Conservation (phyloP, 768 basidiomycete genomes). For the Rhizopogon vulgaris region DNA sequence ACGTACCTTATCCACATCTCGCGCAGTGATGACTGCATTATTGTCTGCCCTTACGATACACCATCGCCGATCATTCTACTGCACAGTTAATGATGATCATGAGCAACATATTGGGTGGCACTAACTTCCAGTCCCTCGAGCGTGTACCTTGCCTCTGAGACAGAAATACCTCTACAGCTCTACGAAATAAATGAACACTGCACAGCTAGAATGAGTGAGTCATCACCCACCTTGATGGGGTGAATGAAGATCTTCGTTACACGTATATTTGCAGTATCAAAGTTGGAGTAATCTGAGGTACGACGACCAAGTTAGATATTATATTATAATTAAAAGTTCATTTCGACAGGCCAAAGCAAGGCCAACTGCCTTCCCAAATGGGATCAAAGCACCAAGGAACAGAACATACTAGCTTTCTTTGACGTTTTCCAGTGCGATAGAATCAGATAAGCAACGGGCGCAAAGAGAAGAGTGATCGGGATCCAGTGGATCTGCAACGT, state of each 20-base stretch:
- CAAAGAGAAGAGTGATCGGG: slow-evolving; percentile 6
- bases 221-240: slow-evolving; percentile 53
- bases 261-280: slow-evolving; percentile 28
- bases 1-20: slow-evolving; percentile 52
- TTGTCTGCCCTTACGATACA: slow-evolving; percentile 56
- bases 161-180: slow-evolving; percentile 69
- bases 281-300: slow-evolving; percentile 11
- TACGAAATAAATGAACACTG: slow-evolving; percentile 18
- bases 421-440: background rate
- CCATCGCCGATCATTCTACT: slow-evolving; percentile 69
- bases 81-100: background rate
- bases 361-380: background rate
- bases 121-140: slow-evolving; percentile 61
- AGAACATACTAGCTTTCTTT: slow-evolving; percentile 9
- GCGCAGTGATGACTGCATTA: slow-evolving; percentile 57
- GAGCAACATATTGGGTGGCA: background rate
- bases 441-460: slow-evolving; percentile 13
- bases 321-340: background rate
- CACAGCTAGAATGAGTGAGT: background rate
- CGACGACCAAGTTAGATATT: background rate
- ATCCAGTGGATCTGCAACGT: slow-evolving; percentile 10
- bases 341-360: background rate
- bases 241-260: slow-evolving; percentile 59
- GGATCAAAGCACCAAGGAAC: background rate
- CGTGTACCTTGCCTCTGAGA: slow-evolving; percentile 49